These are phyloP conservation scores for Periconia sp. DNA, from an alignment of 2,329 filamentous ascomycete species.

Conservation along the genomic window DNA sequence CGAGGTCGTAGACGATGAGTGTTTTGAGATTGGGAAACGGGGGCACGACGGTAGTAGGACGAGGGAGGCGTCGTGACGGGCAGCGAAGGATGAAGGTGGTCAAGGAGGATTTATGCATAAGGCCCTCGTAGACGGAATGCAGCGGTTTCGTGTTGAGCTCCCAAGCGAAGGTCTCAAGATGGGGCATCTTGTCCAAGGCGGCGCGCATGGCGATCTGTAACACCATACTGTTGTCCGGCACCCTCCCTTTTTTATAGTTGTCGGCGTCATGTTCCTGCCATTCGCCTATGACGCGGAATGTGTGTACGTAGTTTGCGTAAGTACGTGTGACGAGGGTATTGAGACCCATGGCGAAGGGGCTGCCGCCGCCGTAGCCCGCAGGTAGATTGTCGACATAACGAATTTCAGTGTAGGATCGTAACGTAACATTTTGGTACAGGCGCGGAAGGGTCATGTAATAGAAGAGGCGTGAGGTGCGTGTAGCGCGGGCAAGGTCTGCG, in stretches of 20 bases:
- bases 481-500: constrained; percentile 60
- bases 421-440: constrained; percentile 58
- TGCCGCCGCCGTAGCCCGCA: constrained; percentile 63
- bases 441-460: constrained; percentile 67
- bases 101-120: constrained; percentile 53
- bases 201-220: constrained; percentile 62
- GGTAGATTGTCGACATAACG: constrained; percentile 60
- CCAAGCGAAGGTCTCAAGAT: constrained; percentile 60
- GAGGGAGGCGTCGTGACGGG: constrained; percentile 57
- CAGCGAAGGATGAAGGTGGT: constrained; percentile 59
- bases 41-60: constrained; percentile 59
- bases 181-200: constrained; percentile 60
- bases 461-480: constrained; percentile 61
- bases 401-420: constrained; percentile 61
- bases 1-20: constrained; percentile 61
- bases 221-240: constrained; percentile 67
- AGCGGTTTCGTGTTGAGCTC: constrained; percentile 63
- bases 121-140: constrained; percentile 59
- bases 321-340: constrained; percentile 62
- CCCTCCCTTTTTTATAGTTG: constrained; percentile 60
- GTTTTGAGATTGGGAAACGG: constrained; percentile 57
- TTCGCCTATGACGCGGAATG: constrained; percentile 56
- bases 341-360: constrained; percentile 64
- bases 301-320: constrained; percentile 55
- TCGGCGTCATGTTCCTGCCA: constrained; percentile 61